Percentiles rank a stretch among this genome's conserved stretches.
These are phyloP conservation scores for Sphagnum contortum DNA, from an alignment of 225 moss, liverwort and hornwort genomes.

Conservation along the genomic window DNA sequence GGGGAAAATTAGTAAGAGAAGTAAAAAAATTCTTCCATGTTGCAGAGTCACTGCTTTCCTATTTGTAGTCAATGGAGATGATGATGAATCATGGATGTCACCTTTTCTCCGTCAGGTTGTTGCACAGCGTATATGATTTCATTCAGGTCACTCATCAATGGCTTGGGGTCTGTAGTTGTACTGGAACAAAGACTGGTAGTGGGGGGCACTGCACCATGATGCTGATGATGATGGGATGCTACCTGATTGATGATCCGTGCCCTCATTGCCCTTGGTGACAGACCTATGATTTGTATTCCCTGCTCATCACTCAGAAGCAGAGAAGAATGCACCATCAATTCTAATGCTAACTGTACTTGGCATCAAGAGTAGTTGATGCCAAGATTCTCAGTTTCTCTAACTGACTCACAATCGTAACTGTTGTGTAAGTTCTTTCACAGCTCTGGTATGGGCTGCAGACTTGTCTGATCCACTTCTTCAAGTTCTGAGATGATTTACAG, in stretches of 20 bases:
- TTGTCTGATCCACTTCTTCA: too few relatives aligned
- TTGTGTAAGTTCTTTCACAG: too few relatives aligned
- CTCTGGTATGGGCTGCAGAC: too few relatives aligned
- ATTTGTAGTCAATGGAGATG: neutral
- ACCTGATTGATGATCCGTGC: slow-evolving; percentile 60
- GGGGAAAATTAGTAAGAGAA: too few relatives aligned
- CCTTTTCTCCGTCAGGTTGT: slow-evolving; percentile 57
- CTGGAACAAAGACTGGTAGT: slow-evolving; percentile 16
- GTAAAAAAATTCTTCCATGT: neutral
- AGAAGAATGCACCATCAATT: too few relatives aligned
- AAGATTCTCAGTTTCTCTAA: too few relatives aligned
- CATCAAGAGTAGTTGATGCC: too few relatives aligned
- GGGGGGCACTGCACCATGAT: slow-evolving; percentile 3
- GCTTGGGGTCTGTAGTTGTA: slow-evolving; percentile 20
- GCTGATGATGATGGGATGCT: slow-evolving; percentile 10
- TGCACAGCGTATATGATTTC: slow-evolving; percentile 52
- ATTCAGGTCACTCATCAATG: slow-evolving; percentile 18
- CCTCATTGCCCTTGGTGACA: slow-evolving; percentile 55
- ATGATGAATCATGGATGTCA: slow-evolving; percentile 5
- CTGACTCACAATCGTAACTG: too few relatives aligned
- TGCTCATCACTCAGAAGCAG: slow-evolving; percentile 2
- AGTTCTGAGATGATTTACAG: too few relatives aligned
- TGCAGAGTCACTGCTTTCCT: neutral
- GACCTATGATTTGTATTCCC: slow-evolving; percentile 62
- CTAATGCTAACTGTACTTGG: too few relatives aligned